Evolutionary conservation across 345 rosid genomes (phyloP).

Genomic region (Lumnitzera littorea): DNA sequence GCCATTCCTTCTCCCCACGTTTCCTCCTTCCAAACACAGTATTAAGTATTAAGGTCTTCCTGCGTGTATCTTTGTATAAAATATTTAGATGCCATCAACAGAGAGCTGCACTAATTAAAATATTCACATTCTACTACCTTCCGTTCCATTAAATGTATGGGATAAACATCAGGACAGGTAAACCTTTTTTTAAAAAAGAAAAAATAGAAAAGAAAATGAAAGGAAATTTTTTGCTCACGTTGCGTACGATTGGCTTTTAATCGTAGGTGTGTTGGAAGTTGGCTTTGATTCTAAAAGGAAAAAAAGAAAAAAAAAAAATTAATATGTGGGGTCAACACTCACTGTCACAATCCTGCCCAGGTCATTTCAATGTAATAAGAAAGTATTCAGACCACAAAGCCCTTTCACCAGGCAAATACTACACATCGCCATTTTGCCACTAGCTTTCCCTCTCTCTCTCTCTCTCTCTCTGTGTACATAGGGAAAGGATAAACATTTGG

Average conservation of each 20-base stretch:
- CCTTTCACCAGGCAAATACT: background rate
- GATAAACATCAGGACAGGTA: background rate
- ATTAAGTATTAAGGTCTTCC: no score
- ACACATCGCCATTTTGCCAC: no score
- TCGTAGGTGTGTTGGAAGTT: constrained; percentile 23
- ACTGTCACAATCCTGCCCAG: constrained; percentile 12
- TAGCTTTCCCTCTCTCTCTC: no score
- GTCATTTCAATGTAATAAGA: constrained; percentile 27
- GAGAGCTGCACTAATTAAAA: constrained; percentile 14
- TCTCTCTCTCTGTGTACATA: no score
- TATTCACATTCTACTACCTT: constrained; percentile 12
- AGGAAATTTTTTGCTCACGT: background rate
- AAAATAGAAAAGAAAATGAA: background rate
- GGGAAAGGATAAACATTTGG: no score
- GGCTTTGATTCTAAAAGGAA: constrained; percentile 13
- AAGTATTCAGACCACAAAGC: constrained; percentile 12
- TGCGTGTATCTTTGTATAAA: no score
- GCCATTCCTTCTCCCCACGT: no score
- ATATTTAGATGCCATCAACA: no score
- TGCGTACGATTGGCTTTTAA: constrained; percentile 18
- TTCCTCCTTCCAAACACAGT: no score
- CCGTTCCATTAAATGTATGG: background rate
- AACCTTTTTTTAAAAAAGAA: background rate
- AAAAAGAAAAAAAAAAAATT: constrained; percentile 19
- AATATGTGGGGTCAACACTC: constrained; percentile 26